Evolutionary conservation across 2,329 filamentous ascomycete species (phyloP).

Genomic region (Scortechinia acanthostroma): DNA sequence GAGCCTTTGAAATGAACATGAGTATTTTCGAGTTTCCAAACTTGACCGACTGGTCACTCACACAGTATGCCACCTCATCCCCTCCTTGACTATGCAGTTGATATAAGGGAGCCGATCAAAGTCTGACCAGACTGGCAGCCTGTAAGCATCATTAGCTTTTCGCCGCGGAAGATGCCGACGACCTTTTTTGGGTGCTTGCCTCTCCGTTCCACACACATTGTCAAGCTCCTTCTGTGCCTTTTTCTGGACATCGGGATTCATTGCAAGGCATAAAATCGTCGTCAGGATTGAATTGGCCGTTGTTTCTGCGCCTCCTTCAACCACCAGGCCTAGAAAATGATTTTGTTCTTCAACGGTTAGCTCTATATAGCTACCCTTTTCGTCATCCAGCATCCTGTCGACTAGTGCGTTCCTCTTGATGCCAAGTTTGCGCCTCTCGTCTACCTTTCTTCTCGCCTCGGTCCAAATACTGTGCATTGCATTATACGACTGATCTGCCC

Average conservation of each 20-base stretch:
- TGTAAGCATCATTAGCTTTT: no score
- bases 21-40: no score
- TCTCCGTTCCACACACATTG: no score
- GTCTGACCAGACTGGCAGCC: no score
- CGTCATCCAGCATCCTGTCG: no score
- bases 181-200: no score
- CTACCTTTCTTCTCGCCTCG: no score
- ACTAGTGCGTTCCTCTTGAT: no score
- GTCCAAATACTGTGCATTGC: neutral
- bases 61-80: neutral
- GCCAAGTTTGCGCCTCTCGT: no score
- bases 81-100: neutral
- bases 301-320: neutral
- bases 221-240: neutral
- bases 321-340: neutral
- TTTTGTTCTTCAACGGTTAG: neutral
- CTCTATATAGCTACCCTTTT: neutral
- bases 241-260: neutral
- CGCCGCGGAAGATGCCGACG: no score
- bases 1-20: no score
- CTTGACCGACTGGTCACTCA: no score
- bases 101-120: neutral
- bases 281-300: neutral
- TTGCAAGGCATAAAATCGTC: neutral
- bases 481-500: neutral